Evolutionary conservation across 345 rosid genomes (phyloP), one percentile per base, ranked within the genome.

Genomic region (Salix suchowensis): DNA sequence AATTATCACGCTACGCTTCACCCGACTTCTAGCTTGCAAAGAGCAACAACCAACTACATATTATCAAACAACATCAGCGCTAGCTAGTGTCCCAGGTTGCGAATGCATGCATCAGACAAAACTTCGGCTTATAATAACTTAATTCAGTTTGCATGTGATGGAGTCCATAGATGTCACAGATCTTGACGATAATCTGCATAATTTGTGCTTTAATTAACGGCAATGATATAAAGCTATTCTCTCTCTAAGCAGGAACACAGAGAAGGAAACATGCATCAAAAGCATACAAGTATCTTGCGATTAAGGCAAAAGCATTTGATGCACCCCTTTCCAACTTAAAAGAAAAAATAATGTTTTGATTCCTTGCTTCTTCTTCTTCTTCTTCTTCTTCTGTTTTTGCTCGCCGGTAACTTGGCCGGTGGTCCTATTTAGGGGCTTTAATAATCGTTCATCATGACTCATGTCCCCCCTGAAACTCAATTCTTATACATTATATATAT

Each of bases 271-370:
- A 70, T 72, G 73, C 82, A 75, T 85, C 68, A 82, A 79, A 82
- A 79, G 80, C 79, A 85, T 66, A 67, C 74, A 73, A 68, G 44
- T 75, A 77, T 69, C 70, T 68, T 44, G 42, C 67, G 77, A 76
- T 70, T 69, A 55, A 67, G 30, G 67, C 40, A 81, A 46, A 84
- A 77, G 76, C 82, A 77, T 44, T 77, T 74, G 87, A 52, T 67
- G 67, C 83, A 73, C 50, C 65, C 46, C 85, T 84, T 84, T 79
- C 75, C 85, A 74, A 82, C 81, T 70, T 77, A 26, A 82, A 84
- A 81, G 81, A 68, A 71, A 74, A 78, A 30, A 40, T 64, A 50
- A 32, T 37, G 65, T 6, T 71, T 70, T n/a, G 78, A 80, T 78
- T 84, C 78, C 70, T 55, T 61, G 40, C 68, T 48, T 74, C 9